These are phyloP conservation scores for Capronia epimyces DNA, from an alignment of 2,329 filamentous ascomycete genomes.

Conservation along the genomic window DNA sequence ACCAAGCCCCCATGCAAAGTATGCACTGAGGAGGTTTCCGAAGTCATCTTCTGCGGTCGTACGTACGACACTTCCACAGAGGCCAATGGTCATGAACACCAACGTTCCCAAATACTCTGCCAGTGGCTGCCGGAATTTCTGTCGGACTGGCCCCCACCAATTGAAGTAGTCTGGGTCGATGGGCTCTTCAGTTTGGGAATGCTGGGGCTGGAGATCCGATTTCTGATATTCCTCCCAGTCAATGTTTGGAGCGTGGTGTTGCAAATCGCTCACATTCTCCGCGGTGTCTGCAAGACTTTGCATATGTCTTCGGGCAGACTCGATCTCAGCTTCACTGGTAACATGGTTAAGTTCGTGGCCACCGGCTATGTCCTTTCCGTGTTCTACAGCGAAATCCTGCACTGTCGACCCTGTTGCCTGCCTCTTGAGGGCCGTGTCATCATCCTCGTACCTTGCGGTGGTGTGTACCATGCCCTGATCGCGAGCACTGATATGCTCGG, in stretches of 20 bases:
- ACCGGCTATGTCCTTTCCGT: not conserved
- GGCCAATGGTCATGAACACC: conserved; percentile 32
- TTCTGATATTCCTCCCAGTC: conserved; percentile 18
- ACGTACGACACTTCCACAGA: conserved; percentile 30
- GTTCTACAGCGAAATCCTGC: not conserved
- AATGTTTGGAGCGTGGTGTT: conserved; percentile 4
- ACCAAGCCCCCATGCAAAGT: conserved; percentile 31
- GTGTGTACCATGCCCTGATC: conserved; percentile 1
- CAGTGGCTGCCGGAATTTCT: conserved; percentile 30
- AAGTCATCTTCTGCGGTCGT: conserved; percentile 28
- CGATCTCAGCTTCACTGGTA: conserved; percentile 7
- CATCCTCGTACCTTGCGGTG: not conserved
- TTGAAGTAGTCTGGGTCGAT: conserved; percentile 29
- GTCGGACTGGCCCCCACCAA: conserved; percentile 30
- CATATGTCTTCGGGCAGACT: conserved; percentile 8
- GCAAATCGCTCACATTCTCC: conserved; percentile 4
- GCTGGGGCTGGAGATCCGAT: not conserved
- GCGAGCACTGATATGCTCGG: conserved; percentile 16
- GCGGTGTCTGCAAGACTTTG: conserved; percentile 15
- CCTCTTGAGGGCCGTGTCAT: not conserved
- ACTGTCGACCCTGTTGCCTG: not conserved
- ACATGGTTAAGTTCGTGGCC: not conserved
- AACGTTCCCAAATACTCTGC: conserved; percentile 31
- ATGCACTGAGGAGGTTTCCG: conserved; percentile 27
- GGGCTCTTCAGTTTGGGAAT: conserved; percentile 11